Base-by-base conservation (phyloP, 192 early-diverging fungal genomes). In the Geosiphon pyriformis region DNA sequence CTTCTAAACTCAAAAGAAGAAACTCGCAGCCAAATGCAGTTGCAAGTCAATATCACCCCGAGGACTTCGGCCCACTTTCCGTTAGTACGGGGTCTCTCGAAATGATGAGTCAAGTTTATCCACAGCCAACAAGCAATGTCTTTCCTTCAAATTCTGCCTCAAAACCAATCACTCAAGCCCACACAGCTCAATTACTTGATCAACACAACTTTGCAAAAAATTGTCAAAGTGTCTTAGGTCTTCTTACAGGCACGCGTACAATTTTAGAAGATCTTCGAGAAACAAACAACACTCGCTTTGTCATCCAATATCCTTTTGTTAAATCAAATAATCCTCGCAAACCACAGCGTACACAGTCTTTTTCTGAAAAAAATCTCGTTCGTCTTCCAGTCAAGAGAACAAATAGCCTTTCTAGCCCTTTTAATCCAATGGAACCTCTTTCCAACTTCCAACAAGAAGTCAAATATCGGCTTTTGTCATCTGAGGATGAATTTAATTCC, bases 151-250 rank as follows among this genome's bases (percentile, higher is more conserved):
- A 6, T 42, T 6, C 37, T 42, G 37, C 15, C 15, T 6, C 37
- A 10, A 42, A 10, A 42, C 37, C 15, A 42, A 6, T 42, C 15
- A 6, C 15, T 42, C 37, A 10, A 15, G 37, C 15, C 6, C 6
- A 42, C 6, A 15, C 15, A 42, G 37, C 15, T 42, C 61, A 71
- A 18, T 68, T 75, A 48, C 61, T 72, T 23, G 85, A 82, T 54
- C 81, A 91, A 69, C 85, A 82, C 33, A 67, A 86, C 46, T 96
- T 88, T 77, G 83, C 85, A 2, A 85, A 91, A 65, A 90, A 87
- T 67, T 86, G 88, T 68, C 83, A 80, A 27, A 76, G 82, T 30
- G 78, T 96, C 49, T 83, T 88, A 49, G 78, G 72, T 23, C 77
- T 90, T 70, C 85, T 96, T 56, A 59, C 72, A 23, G 77, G 74